A percentile compares a stretch with the other conserved stretches of the same genome.
Evolutionary conservation across 257 asterid species (phyloP).

Genomic region (Craterostigma plantagineum): DNA sequence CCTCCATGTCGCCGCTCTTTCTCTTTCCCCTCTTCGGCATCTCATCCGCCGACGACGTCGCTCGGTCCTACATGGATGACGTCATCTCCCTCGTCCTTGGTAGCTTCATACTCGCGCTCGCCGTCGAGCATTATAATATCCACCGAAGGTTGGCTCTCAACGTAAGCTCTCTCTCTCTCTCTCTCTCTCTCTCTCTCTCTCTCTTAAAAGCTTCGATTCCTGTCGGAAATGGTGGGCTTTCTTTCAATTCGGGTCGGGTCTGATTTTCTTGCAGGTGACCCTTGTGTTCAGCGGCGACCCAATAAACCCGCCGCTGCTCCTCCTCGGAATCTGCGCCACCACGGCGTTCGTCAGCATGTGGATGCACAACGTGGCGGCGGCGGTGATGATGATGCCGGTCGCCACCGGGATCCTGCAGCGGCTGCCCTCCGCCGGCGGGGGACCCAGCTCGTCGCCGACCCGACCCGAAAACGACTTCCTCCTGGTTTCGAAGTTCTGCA

Average conservation of each 20-base stretch:
- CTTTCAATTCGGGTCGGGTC: background rate
- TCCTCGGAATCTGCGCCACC: conserved; percentile 69
- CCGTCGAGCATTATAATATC: conserved; percentile 88
- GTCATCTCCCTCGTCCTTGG: conserved; percentile 79
- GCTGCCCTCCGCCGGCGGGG: conserved; percentile 31
- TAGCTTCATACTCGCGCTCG: conserved; percentile 84
- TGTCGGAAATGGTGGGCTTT: background rate
- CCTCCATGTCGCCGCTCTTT: conserved; percentile 87
- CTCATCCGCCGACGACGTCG: conserved; percentile 66
- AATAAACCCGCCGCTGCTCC: conserved; percentile 55
- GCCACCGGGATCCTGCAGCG: conserved; percentile 72
- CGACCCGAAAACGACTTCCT: too few species aligned
- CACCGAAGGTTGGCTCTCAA: conserved; percentile 84
- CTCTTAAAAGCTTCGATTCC: too few species aligned
- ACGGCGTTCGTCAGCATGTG: conserved; percentile 93
- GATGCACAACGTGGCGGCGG: conserved; percentile 98
- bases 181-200: too few species aligned
- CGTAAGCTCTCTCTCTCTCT: conserved; percentile 19
- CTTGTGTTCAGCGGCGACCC: conserved; percentile 71
- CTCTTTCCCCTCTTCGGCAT: conserved; percentile 83
- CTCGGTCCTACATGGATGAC: conserved; percentile 67
- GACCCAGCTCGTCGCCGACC: conserved; percentile 9
- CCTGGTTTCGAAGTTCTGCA: conserved; percentile 41
- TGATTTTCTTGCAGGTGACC: conserved; percentile 38
- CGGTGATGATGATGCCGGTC: conserved; percentile 90